Base-by-base conservation (phyloP, 2,329 filamentous ascomycete species). In the Fusarium sp. region DNA sequence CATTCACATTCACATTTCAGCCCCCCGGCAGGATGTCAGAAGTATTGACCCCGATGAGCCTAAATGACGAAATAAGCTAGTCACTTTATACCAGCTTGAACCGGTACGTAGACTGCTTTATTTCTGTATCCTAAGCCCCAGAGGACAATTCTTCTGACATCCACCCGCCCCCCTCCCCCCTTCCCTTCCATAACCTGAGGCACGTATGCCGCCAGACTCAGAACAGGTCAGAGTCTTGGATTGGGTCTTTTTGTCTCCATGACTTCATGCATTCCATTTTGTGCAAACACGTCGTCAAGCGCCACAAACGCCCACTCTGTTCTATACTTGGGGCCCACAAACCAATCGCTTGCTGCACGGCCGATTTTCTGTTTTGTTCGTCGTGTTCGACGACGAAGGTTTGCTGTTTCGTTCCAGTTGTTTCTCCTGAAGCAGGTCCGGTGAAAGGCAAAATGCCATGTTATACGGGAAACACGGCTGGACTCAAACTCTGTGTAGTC, bases 201-300 rank as follows among this genome's bases (percentile, higher is more conserved):
- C 63, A 67, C 13, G 31, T 39, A 59, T 61, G 56, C 55, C 30
- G 58, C 30, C 48, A 50, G 58, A 68, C 51, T 57, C 60, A 63
- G 53, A 62, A 65, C 62, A 61, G 21, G 41, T 16, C 19, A 23
- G 44, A 13, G 45, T 31, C 45, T 31, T 50, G 46, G 67, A 6
- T 28, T 28, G 28, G 28, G 58, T 65, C 58, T 55, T 58, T 58
- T 65, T 63, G 68, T 68, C 69, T 76, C 67, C 67, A 77, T 77
- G 76, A 77, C 76, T 77, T 79, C 67, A 78, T 80, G 76, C 78
- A 79, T 77, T 77, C 75, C 75, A 69, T 64, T 70, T 69, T 71
- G 69, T 70, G 64, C 63, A 74, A 74, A 76, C 70, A 75, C 61
- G 67, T 74, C 65, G 73, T 62, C 59, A 67, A 74, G 73, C 74